These are phyloP conservation scores for Grosmannia penicillata DNA, from an alignment of 2,329 filamentous ascomycete species.

Conservation along the genomic window DNA sequence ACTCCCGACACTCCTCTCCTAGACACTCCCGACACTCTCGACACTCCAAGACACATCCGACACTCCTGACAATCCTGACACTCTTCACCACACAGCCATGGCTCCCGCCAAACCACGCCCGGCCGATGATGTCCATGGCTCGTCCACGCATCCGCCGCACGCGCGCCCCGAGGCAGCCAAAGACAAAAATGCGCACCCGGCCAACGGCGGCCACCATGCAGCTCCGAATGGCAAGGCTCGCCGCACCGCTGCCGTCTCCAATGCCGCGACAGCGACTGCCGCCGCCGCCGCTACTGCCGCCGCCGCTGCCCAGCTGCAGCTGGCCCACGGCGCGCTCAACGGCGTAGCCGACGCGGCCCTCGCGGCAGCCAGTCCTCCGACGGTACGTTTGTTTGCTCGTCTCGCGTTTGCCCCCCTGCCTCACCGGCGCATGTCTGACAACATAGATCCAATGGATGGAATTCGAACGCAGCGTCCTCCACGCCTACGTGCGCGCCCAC, in stretches of 20 bases:
- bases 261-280: constrained; percentile 16
- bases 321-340: not conserved
- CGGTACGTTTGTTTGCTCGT: not conserved
- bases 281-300: constrained; percentile 16
- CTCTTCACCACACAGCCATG: constrained; percentile 1
- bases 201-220: constrained; percentile 17
- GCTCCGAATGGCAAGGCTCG: constrained; percentile 35
- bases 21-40: too few species aligned
- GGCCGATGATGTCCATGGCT: constrained; percentile 7
- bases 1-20: too few species aligned
- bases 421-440: not conserved
- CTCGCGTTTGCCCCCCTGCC: not conserved
- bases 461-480: constrained; percentile 52
- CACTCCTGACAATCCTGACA: not conserved
- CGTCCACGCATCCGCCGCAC: too few species aligned
- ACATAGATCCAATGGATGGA: constrained; percentile 48
- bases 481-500: constrained; percentile 63
- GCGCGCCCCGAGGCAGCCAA: constrained; percentile 27
- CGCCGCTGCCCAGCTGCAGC: constrained; percentile 5
- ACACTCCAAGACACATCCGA: too few species aligned
- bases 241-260: constrained; percentile 33
- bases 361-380: not conserved
- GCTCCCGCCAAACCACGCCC: constrained; percentile 6
- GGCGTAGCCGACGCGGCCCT: not conserved
- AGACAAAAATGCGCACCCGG: constrained; percentile 25